These are phyloP conservation scores for Lupinus albus DNA, from an alignment of 306 rosid genomes.

Conservation along the genomic window DNA sequence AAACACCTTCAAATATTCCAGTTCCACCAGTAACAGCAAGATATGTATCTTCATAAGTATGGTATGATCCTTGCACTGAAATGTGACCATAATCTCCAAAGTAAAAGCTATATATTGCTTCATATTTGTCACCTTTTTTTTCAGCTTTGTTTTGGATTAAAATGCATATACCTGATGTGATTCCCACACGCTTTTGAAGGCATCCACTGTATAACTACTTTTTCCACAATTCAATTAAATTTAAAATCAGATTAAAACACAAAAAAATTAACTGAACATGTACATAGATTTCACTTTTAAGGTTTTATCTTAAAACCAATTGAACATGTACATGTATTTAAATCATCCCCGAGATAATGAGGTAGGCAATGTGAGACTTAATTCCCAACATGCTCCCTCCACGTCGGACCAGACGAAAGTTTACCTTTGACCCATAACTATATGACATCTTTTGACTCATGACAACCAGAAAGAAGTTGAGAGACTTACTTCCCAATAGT, in stretches of 20 bases:
- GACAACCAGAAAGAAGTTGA: no score
- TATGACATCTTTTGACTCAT: no score
- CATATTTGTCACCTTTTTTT: conserved; percentile 61
- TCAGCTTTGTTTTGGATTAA: conserved; percentile 62
- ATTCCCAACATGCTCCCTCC: no score
- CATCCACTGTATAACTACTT: conserved; percentile 61
- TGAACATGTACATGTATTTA: not conserved
- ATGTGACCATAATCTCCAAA: conserved; percentile 74
- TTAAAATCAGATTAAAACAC: not conserved
- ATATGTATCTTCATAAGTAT: conserved; percentile 58
- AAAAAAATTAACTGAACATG: no score
- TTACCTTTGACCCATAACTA: no score
- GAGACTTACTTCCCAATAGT: no score
- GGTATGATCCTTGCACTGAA: conserved; percentile 60
- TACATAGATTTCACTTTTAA: no score
- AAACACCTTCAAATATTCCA: conserved; percentile 66
- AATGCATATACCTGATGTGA: conserved; percentile 64
- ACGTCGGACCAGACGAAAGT: no score
- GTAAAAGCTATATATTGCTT: conserved; percentile 67
- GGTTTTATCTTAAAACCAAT: not conserved
- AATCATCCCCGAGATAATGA: no score
- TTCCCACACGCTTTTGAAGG: conserved; percentile 59
- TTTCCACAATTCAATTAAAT: not conserved
- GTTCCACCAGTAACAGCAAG: conserved; percentile 70
- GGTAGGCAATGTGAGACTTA: no score